Conservation (phyloP, 306 rosid species). For the Corylus americana region DNA sequence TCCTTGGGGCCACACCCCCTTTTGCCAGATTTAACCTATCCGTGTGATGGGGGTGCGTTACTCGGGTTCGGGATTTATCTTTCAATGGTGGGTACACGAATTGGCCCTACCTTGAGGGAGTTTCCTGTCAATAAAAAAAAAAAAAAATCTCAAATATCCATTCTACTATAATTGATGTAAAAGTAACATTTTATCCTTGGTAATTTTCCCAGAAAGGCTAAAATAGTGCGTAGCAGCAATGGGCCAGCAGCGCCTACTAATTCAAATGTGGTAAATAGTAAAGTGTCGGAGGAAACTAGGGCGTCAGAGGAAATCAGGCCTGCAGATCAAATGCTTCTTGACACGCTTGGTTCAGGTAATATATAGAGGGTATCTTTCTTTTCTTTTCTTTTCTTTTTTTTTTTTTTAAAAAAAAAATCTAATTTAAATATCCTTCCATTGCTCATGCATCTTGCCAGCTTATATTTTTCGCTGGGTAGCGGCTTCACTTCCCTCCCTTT, state of each 20-base stretch:
- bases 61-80: no score
- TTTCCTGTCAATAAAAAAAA: no score
- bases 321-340: conserved; percentile 46
- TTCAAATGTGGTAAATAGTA: conserved; percentile 42
- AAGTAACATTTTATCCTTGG: conserved; percentile 2
- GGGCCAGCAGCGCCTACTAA: conserved; percentile 34
- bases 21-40: no score
- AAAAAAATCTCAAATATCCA: neutral
- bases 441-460: neutral
- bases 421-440: neutral
- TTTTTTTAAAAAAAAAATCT: no score
- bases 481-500: neutral
- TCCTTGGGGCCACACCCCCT: no score
- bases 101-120: no score
- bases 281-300: conserved; percentile 50
- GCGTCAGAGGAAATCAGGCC: conserved; percentile 46
- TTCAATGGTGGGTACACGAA: no score
- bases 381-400: no score
- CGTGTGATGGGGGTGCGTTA: no score
- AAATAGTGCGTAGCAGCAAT: conserved; percentile 57
- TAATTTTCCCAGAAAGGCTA: conserved; percentile 70
- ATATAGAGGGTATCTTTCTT: conserved; percentile 5
- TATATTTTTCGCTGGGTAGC: neutral
- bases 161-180: conserved; percentile 23
- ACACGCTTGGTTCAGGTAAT: conserved; percentile 59